These are phyloP conservation scores for Cerrena zonata DNA, from an alignment of 1,284 basidiomycete genomes.

Conservation along the genomic window DNA sequence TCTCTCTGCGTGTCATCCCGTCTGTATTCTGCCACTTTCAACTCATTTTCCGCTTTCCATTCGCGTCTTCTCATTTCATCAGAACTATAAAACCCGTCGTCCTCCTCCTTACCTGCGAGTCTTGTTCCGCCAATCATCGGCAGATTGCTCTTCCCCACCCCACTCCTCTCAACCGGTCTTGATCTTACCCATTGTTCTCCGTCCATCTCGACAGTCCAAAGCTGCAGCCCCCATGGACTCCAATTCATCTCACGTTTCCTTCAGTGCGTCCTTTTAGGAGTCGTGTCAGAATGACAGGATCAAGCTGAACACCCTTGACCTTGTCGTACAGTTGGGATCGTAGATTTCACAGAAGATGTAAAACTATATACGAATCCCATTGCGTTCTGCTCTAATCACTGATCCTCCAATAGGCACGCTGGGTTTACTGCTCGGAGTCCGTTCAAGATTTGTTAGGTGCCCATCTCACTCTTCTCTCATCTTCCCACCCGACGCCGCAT, in stretches of 20 bases:
- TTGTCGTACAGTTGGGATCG: slow-evolving; percentile 53
- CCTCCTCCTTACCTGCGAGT: not conserved
- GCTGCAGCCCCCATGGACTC: slow-evolving; percentile 27
- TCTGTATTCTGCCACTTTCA: not conserved
- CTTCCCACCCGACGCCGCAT: not conserved
- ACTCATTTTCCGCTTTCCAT: not conserved
- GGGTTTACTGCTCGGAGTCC: slow-evolving; percentile 67
- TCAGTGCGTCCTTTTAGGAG: slow-evolving; percentile 45
- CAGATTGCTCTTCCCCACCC: not conserved
- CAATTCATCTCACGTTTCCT: slow-evolving; percentile 55
- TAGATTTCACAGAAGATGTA: slow-evolving; percentile 69
- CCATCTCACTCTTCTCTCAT: slow-evolving; percentile 13
- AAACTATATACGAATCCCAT: slow-evolving; percentile 12
- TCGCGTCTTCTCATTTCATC: not conserved
- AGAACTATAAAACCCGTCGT: not conserved
- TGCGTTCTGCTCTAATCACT: slow-evolving; percentile 8
- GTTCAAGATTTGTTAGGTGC: slow-evolving; percentile 65
- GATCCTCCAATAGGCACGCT: slow-evolving; percentile 45
- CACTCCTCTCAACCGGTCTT: not conserved
- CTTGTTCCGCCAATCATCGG: not conserved
- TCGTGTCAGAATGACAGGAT: not conserved
- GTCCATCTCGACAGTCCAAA: not conserved
- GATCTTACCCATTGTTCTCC: not conserved
- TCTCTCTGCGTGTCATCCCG: not conserved
- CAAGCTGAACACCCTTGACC: slow-evolving; percentile 8